Conservation (phyloP, 768 basidiomycete genomes). For the Pisolithus albus region DNA sequence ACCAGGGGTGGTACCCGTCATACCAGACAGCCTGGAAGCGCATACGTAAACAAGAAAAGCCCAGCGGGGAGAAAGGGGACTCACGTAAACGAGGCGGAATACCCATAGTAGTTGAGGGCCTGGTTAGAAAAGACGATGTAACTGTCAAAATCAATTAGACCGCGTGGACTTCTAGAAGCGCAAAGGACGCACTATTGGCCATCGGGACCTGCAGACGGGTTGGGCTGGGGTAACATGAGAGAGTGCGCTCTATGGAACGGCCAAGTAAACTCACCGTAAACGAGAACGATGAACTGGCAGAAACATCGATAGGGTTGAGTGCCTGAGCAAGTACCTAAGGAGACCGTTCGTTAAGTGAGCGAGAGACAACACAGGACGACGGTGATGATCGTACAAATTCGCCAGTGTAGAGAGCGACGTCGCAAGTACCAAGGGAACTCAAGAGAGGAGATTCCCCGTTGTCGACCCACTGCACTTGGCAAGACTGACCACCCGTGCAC, state of each 20-base stretch:
- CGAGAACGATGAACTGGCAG: conserved; percentile 36
- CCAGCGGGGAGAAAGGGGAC: conserved; percentile 10
- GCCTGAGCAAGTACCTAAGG: conserved; percentile 51
- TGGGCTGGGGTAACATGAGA: conserved; percentile 35
- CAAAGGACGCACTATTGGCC: conserved; percentile 45
- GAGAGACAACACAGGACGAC: background rate
- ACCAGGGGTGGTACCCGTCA: conserved; percentile 48
- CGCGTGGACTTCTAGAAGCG: background rate
- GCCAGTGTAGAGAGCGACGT: conserved; percentile 54
- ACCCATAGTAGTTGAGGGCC: conserved; percentile 31
- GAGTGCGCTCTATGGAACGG: background rate
- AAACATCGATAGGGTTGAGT: conserved; percentile 50
- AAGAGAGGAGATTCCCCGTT: conserved; percentile 48
- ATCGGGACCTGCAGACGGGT: conserved; percentile 48
- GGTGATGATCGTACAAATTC: conserved; percentile 37
- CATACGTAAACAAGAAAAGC: conserved; percentile 1
- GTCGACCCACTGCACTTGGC: conserved; percentile 57
- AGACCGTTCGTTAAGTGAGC: background rate
- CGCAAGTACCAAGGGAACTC: conserved; percentile 43
- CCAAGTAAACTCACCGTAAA: conserved; percentile 45
- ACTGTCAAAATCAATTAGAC: conserved; percentile 28
- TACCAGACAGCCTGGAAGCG: conserved; percentile 41
- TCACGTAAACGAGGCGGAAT: conserved; percentile 53
- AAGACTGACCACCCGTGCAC: conserved; percentile 50
- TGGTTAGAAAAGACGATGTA: conserved; percentile 54